phyloP scores from a whole-genome alignment of 164 flowering plant species.

The Stephania cephalantha region DNA sequence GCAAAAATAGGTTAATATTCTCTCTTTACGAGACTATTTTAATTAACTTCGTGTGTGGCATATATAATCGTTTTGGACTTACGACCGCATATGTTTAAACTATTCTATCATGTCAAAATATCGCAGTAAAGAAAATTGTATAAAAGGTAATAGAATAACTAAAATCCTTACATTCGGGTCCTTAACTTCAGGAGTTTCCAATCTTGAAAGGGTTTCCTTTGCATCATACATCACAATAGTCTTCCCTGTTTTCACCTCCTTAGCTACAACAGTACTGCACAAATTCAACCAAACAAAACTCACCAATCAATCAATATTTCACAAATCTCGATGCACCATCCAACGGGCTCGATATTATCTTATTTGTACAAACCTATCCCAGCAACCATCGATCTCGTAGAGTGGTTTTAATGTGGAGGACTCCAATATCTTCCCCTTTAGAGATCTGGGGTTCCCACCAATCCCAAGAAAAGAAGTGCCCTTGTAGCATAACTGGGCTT shows the following conservation, averaged over 20 bases:
- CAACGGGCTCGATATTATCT: neutral
- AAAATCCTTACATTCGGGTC: constrained; percentile 43
- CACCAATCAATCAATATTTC: neutral
- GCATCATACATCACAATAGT: constrained; percentile 47
- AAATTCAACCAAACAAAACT: neutral
- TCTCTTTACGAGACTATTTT: too few relatives aligned
- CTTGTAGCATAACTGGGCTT: constrained; percentile 47
- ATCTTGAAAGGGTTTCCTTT: constrained; percentile 39
- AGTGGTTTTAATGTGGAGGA: constrained; percentile 44
- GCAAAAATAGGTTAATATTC: too few relatives aligned
- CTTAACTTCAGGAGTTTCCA: constrained; percentile 53
- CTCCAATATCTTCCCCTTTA: constrained; percentile 58
- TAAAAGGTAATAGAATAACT: too few relatives aligned
- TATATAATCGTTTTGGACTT: too few relatives aligned
- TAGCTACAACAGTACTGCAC: constrained; percentile 48
- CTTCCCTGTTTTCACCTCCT: constrained; percentile 38
- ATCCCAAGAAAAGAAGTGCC: constrained; percentile 39
- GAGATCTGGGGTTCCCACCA: constrained; percentile 21
- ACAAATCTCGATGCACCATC: neutral
- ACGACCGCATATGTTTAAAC: too few relatives aligned
- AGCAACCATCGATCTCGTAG: constrained; percentile 59
- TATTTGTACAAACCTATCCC: constrained; percentile 63
- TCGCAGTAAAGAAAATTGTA: too few relatives aligned
- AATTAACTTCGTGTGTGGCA: too few relatives aligned
- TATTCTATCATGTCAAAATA: too few relatives aligned